A percentile compares a stretch with the other conserved stretches of the same genome.
phyloP scores from a whole-genome alignment of 495 filamentous ascomycete species.

The Darksidea phi region DNA sequence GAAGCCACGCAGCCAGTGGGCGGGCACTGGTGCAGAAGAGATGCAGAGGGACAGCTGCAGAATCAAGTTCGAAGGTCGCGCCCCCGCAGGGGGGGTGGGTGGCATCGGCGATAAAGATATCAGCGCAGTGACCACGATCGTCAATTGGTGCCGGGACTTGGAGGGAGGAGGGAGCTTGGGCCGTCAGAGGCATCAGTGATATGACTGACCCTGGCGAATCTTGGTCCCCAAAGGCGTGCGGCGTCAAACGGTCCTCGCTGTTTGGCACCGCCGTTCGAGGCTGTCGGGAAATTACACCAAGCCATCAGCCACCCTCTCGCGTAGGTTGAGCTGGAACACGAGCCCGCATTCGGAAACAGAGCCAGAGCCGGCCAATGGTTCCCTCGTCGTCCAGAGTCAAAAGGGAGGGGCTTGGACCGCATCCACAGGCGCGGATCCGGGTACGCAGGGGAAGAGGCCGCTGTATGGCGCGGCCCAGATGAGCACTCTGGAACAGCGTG shows the following conservation, averaged over 20 bases:
- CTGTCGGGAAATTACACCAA: conserved; percentile 19
- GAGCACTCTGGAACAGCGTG: conserved; percentile 5
- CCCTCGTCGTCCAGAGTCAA: background rate
- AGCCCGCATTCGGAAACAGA: background rate
- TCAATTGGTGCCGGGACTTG: conserved; percentile 5
- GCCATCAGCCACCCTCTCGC: conserved; percentile 12
- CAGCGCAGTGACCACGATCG: conserved; percentile 10
- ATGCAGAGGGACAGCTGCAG: conserved; percentile 4
- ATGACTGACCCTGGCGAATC: no score
- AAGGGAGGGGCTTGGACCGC: background rate
- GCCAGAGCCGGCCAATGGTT: conserved; percentile 1
- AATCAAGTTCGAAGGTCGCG: conserved; percentile 12
- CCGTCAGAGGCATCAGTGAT: background rate
- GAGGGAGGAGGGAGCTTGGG: conserved; percentile 7
- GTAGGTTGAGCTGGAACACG: background rate
- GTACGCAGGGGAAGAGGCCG: no score
- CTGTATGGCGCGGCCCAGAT: background rate
- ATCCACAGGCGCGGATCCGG: background rate
- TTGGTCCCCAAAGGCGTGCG: background rate
- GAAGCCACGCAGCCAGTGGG: conserved; percentile 6
- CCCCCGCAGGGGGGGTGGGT: conserved; percentile 3
- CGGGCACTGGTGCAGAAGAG: background rate
- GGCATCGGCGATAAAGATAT: conserved; percentile 14
- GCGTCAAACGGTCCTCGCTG: conserved; percentile 4
- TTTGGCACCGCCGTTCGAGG: conserved; percentile 2